Conservation (phyloP, 768 basidiomycete genomes). For the Boletales sp. region DNA sequence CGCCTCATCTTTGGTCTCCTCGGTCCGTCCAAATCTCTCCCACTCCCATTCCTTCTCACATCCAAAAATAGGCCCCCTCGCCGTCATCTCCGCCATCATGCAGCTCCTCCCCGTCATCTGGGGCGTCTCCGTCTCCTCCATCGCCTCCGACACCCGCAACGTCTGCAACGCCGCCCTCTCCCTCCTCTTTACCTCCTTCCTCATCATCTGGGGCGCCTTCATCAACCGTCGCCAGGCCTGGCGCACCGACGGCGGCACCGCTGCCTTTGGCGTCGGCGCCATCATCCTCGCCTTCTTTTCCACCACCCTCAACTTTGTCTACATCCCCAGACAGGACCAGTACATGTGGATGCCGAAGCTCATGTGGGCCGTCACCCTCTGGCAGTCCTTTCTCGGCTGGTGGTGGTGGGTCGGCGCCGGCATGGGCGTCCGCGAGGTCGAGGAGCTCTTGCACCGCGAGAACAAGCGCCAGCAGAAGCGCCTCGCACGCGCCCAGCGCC, state of each 20-base stretch:
- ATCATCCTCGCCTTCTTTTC: slow-evolving; percentile 78
- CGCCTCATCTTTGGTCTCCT: slow-evolving; percentile 82
- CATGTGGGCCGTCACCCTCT: slow-evolving; percentile 88
- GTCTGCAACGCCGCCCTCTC: slow-evolving; percentile 97
- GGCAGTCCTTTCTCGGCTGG: slow-evolving; percentile 97
- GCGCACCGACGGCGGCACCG: slow-evolving; percentile 95
- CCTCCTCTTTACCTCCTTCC: slow-evolving; percentile 84
- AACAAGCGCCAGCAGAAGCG: slow-evolving; percentile 54
- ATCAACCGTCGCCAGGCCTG: slow-evolving; percentile 90
- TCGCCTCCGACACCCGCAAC: slow-evolving; percentile 79
- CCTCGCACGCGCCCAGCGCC: slow-evolving; percentile 42
- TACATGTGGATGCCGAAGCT: slow-evolving; percentile 90
- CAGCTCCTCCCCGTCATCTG: slow-evolving; percentile 68
- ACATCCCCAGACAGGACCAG: slow-evolving; percentile 79
- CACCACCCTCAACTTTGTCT: slow-evolving; percentile 83
- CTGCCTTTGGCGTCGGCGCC: slow-evolving; percentile 85
- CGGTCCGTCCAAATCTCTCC: slow-evolving; percentile 41
- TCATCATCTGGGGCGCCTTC: slow-evolving; percentile 90
- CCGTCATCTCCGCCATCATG: slow-evolving; percentile 78
- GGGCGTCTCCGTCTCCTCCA: slow-evolving; percentile 35
- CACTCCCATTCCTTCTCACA: background rate
- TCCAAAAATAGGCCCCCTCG: slow-evolving; percentile 64
- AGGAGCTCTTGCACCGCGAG: slow-evolving; percentile 53
- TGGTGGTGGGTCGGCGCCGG: slow-evolving; percentile 99
- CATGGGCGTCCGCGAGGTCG: slow-evolving; percentile 71